A percentile compares a stretch with the other conserved stretches of the same genome.
phyloP scores from a whole-genome alignment of 2,329 filamentous ascomycete species.

The Hypomyces perniciosus region DNA sequence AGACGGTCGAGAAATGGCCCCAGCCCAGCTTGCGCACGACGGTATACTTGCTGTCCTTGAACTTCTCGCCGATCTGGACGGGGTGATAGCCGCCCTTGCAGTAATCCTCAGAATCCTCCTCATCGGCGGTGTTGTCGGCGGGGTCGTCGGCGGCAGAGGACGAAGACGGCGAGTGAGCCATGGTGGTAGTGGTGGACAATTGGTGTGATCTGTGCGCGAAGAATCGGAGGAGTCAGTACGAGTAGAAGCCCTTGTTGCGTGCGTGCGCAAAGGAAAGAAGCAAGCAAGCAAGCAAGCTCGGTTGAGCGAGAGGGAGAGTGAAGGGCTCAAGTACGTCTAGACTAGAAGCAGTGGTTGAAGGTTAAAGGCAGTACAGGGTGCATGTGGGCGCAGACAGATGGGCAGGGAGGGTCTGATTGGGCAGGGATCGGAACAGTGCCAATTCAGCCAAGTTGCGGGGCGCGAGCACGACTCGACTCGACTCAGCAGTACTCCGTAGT shows the following conservation, averaged over 20 bases:
- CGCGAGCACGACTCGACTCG: not conserved
- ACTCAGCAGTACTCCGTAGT: no score
- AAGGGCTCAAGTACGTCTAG: no score
- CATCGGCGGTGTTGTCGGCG: conserved; percentile 88
- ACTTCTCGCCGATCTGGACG: conserved; percentile 87
- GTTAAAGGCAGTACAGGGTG: no score
- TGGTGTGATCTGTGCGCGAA: conserved; percentile 44
- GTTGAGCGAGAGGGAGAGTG: no score
- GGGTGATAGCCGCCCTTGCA: conserved; percentile 99
- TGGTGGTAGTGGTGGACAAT: conserved; percentile 49
- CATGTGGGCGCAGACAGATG: no score
- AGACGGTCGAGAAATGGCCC: conserved; percentile 99
- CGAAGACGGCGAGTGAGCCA: conserved; percentile 69
- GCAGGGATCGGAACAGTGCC: no score
- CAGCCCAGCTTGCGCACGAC: conserved; percentile 94
- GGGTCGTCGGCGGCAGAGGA: conserved; percentile 75
- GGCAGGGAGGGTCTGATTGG: no score
- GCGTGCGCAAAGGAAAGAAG: conserved; percentile 1
- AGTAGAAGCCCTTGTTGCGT: conserved; percentile 13
- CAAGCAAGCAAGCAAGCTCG: no score
- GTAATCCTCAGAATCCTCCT: conserved; percentile 98
- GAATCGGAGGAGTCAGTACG: conserved; percentile 5
- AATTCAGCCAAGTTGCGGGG: not conserved
- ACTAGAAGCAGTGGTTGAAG: no score
- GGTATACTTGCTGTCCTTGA: conserved; percentile 96